Base-by-base conservation (phyloP, 2,329 filamentous ascomycete genomes). In the Drechslera avenae region DNA sequence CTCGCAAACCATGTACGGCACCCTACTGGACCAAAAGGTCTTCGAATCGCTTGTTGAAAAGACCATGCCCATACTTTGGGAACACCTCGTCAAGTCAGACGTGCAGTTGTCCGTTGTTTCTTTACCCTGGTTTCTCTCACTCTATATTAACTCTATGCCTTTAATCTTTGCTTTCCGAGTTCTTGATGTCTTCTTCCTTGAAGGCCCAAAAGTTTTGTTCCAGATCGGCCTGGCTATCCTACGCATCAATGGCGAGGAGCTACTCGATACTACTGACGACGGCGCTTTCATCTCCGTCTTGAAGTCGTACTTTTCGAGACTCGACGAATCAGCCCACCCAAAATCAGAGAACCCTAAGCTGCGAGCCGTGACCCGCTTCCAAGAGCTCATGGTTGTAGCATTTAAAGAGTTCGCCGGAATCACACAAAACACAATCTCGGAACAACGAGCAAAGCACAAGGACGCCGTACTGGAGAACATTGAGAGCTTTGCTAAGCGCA, bases 81-180 rank as follows among this genome's bases (percentile, higher is more conserved):
- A 97, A 17, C 94, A 99, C 68, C 84, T 99, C n/a, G 89, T 92
- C 59, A 96, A 94, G 76, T 94, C 89, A 52, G 94, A 99, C 68
- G 91, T 99, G 17, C 95, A 99, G 73, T 84, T 99, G 16, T 97
- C 94, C 0, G 94, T 99, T 28, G 94, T 97, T 13, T 97, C 93
- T 8, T 81, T 99, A 35, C 94, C 94, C 3, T 99, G 94, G 94
- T 99, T 99, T 72, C 81, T 99, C 48, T 97, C 93, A 4, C 81
- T 99, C 14, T 99, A 97, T 76, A 95, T 99, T 80, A 99, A 99
- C 81, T 97, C 93, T 1, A 99, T 99, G 94, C 94, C 94, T 4
- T 81, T 99, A 13, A 91, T 97, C 1, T 99, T 97, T 75, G 94
- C 94, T 37, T 99, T 97, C 74, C 85, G 94, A 48, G 94, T 99